These are phyloP conservation scores for Strobilomyces dryophilus DNA, from an alignment of 768 basidiomycete genomes.

Conservation along the genomic window DNA sequence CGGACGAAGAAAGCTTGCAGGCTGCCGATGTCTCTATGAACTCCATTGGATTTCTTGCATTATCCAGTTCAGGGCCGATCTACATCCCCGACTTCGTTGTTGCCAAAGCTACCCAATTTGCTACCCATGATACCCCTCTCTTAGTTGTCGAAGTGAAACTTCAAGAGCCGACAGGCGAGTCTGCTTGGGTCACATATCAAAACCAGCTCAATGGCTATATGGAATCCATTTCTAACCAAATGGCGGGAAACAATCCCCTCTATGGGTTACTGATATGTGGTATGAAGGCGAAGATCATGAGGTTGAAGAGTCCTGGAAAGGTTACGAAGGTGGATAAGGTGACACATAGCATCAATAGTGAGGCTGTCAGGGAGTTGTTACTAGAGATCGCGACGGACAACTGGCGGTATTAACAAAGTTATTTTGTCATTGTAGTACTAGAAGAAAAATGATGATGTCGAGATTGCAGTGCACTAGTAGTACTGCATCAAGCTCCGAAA, in stretches of 20 bases:
- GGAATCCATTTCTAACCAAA: not conserved
- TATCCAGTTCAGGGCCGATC: not conserved
- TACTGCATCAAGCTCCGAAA: too few relatives aligned
- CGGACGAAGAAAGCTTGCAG: not conserved
- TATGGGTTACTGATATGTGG: slow-evolving; percentile 3
- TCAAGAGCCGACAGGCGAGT: not conserved
- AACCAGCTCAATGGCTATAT: not conserved
- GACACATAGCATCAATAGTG: not conserved
- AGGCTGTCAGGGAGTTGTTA: not conserved
- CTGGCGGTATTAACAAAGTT: not conserved
- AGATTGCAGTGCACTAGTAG: too few relatives aligned
- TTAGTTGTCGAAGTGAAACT: not conserved
- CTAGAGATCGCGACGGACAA: not conserved
- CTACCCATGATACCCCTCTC: not conserved
- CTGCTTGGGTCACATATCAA: rapidly evolving
- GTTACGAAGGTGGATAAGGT: not conserved
- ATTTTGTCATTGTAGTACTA: too few relatives aligned
- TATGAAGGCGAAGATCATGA: not conserved
- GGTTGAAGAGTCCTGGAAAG: not conserved
- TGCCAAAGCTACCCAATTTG: not conserved
- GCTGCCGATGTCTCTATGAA: not conserved
- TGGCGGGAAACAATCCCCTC: not conserved
- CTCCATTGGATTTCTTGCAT: not conserved
- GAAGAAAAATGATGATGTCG: too few relatives aligned
- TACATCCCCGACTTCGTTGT: slow-evolving; percentile 1